Percentiles rank a stretch among this genome's conserved stretches.
phyloP scores from a whole-genome alignment of 805 yeast species.

The Schwanniomyces pseudopolymorphus region DNA sequence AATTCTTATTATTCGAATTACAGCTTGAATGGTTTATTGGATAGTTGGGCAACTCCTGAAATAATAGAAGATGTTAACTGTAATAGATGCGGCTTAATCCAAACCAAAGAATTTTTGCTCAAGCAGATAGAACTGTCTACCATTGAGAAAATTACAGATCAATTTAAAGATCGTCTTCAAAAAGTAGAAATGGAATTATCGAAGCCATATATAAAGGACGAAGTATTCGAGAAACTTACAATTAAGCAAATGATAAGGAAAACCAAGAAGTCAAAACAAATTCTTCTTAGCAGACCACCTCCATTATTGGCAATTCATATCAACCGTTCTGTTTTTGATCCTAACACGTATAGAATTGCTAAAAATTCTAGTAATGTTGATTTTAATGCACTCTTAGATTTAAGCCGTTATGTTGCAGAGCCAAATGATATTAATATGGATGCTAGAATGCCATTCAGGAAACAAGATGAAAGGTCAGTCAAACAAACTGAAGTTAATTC shows the following conservation, averaged over 20 bases:
- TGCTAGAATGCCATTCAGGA: conserved; percentile 74
- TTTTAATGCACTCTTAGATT: conserved; percentile 68
- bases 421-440: conserved; percentile 72
- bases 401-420: conserved; percentile 68
- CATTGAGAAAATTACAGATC: conserved; percentile 27
- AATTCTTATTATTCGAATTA: conserved; percentile 29
- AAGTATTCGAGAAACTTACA: conserved; percentile 68
- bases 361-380: conserved; percentile 82
- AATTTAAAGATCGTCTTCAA: conserved; percentile 27
- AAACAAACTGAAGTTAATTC: background rate
- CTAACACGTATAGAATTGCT: conserved; percentile 75
- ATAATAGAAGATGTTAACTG: conserved; percentile 92
- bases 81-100: conserved; percentile 80
- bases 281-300: conserved; percentile 77
- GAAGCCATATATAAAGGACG: conserved; percentile 75
- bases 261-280: conserved; percentile 82
- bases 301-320: conserved; percentile 82
- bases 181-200: conserved; percentile 48
- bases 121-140: conserved; percentile 50
- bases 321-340: conserved; percentile 91
- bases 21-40: conserved; percentile 51
- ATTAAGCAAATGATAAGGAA: conserved; percentile 73
- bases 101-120: conserved; percentile 51
- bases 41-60: conserved; percentile 75
- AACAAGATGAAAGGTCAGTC: conserved; percentile 43